These are phyloP conservation scores for Monosiga brevicollis DNA, from an alignment of 78 protist genomes.

Conservation along the genomic window DNA sequence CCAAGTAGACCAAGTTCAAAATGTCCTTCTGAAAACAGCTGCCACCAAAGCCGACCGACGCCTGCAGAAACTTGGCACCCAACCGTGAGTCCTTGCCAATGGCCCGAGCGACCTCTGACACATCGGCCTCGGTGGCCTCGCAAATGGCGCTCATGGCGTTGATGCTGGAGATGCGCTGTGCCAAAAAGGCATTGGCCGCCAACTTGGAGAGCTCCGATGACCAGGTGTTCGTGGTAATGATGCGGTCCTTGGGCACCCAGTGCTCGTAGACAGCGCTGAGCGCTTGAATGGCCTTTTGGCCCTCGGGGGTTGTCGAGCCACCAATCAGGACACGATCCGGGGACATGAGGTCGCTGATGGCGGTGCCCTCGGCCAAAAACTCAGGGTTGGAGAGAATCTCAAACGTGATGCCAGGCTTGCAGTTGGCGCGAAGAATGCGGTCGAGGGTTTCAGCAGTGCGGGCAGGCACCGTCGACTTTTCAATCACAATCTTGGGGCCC, in stretches of 20 bases:
- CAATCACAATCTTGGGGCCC: conserved; percentile 69
- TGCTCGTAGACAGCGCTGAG: conserved; percentile 60
- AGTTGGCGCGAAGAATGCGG: conserved; percentile 35
- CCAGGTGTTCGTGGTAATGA: conserved; percentile 68
- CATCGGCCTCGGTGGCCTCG: conserved; percentile 90
- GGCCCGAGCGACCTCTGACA: conserved; percentile 70
- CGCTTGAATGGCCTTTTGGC: conserved; percentile 38
- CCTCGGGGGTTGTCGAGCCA: conserved; percentile 40
- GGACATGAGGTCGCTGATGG: conserved; percentile 56
- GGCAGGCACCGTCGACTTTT: conserved; percentile 87
- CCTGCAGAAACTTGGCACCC: conserved; percentile 71
- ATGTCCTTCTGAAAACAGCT: conserved; percentile 92
- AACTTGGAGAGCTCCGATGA: conserved; percentile 86
- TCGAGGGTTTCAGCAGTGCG: conserved; percentile 41
- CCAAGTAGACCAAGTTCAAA: conserved; percentile 82
- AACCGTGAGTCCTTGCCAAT: conserved; percentile 73
- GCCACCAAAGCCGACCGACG: conserved; percentile 81
- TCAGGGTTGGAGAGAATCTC: conserved; percentile 89
- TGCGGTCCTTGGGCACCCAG: conserved; percentile 72
- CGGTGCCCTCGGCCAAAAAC: conserved; percentile 89
- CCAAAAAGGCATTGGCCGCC: conserved; percentile 91
- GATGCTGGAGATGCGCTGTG: conserved; percentile 90
- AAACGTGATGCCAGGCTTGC: not conserved
- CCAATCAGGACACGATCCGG: conserved; percentile 96
- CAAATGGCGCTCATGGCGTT: conserved; percentile 79